phyloP scores from a whole-genome alignment of 208 protist species.

The Trypanosoma grayi region DNA sequence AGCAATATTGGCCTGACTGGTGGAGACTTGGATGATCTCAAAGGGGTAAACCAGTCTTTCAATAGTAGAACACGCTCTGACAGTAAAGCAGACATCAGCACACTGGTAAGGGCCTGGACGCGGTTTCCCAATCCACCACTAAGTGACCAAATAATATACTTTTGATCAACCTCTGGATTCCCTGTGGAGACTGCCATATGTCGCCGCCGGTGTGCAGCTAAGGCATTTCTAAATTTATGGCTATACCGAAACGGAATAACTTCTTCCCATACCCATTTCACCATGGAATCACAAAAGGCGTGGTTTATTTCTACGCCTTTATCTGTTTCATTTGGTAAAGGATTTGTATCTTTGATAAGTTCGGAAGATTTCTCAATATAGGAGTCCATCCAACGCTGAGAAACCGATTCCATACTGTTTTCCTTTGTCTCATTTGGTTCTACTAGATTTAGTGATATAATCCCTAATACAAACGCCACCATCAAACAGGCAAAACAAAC shows the following conservation, averaged over 20 bases:
- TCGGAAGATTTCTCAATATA: conserved; percentile 5
- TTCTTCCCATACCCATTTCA: conserved; percentile 19
- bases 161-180: conserved; percentile 14
- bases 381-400: conserved; percentile 8
- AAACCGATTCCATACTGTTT: background rate
- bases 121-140: conserved; percentile 35
- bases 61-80: conserved; percentile 29
- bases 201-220: conserved; percentile 10
- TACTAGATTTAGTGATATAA: background rate
- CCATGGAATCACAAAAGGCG: conserved; percentile 11
- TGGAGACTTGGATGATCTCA: background rate
- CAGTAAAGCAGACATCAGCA: conserved; percentile 26
- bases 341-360: background rate
- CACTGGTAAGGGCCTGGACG: conserved; percentile 23
- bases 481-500: too few relatives aligned
- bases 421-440: background rate
- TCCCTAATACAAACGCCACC: background rate
- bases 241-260: conserved; percentile 16
- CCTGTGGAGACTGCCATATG: conserved; percentile 19
- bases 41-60: conserved; percentile 37
- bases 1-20: conserved; percentile 8
- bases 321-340: background rate
- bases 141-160: conserved; percentile 38
- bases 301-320: conserved; percentile 1
- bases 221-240: conserved; percentile 2